These are phyloP conservation scores for Pyrus pyrifolia DNA, from an alignment of 306 rosid genomes.

Conservation along the genomic window DNA sequence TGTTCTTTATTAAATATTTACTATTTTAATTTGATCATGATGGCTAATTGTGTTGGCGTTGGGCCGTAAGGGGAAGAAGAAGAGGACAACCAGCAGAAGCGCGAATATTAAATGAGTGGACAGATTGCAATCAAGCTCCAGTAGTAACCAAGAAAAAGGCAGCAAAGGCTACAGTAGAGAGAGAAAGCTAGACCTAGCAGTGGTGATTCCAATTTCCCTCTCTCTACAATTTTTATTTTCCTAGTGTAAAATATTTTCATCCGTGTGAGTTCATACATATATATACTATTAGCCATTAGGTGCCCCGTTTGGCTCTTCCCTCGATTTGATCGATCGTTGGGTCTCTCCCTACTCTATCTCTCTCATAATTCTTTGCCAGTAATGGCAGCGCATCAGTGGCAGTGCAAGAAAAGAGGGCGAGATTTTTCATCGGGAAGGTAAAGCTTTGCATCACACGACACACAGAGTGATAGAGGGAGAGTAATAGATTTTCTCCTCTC, in stretches of 20 bases:
- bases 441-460: constrained; percentile 30
- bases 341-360: constrained; percentile 23
- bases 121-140: constrained; percentile 44
- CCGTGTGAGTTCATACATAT: background rate
- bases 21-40: background rate
- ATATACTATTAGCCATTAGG: background rate
- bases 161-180: background rate
- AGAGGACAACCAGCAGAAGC: constrained; percentile 28
- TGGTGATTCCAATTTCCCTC: constrained; percentile 22
- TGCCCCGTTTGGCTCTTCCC: constrained; percentile 28
- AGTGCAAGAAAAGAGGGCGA: constrained; percentile 57
- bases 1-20: background rate
- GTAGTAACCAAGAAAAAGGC: constrained; percentile 12
- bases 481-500: constrained; percentile 10
- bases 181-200: background rate
- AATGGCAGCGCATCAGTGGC: constrained; percentile 68
- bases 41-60: background rate
- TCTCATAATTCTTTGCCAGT: constrained; percentile 48
- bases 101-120: constrained; percentile 62
- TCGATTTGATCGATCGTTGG: constrained; percentile 76
- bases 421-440: constrained; percentile 99
- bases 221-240: background rate
- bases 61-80: background rate
- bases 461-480: background rate
- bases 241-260: background rate